Conservation (phyloP, 305 asterid species). For the Solanum hybrid region DNA sequence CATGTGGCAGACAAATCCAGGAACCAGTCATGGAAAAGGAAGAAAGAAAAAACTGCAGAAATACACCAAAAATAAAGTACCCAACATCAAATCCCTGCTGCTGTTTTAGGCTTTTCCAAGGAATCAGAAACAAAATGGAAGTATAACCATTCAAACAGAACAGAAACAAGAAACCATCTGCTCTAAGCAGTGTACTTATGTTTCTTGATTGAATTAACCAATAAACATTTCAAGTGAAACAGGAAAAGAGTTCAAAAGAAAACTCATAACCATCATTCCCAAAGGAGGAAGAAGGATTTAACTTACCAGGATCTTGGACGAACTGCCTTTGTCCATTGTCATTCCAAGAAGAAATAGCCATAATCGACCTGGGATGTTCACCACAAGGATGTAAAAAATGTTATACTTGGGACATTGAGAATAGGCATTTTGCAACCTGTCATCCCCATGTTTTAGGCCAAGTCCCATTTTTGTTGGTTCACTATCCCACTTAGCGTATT, state of each 20-base stretch:
- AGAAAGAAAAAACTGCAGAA: not conserved
- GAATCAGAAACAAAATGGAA: not conserved
- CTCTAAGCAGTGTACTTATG: not conserved
- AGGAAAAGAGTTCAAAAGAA: not conserved
- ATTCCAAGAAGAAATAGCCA: constrained; percentile 98
- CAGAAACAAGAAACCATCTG: not conserved
- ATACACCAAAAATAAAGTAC: not conserved
- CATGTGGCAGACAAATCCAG: not conserved
- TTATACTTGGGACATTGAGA: not conserved
- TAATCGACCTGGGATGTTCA: constrained; percentile 51
- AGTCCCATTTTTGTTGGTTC: not conserved
- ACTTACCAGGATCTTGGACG: constrained; percentile 94
- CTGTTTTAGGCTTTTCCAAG: not conserved
- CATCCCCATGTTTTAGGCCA: not conserved
- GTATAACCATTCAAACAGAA: not conserved
- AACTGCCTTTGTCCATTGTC: constrained; percentile 95
- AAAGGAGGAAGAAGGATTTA: not conserved
- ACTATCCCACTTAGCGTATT: not conserved
- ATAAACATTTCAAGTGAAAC: not conserved
- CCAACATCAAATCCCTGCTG: not conserved
- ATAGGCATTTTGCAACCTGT: not conserved
- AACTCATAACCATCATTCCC: not conserved
- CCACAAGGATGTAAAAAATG: not conserved
- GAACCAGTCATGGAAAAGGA: not conserved
- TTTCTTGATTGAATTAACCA: not conserved